Evolutionary conservation across 768 basidiomycete species (phyloP), one percentile per base, ranked within the genome.

Genomic region (Hypholoma fasciculare): DNA sequence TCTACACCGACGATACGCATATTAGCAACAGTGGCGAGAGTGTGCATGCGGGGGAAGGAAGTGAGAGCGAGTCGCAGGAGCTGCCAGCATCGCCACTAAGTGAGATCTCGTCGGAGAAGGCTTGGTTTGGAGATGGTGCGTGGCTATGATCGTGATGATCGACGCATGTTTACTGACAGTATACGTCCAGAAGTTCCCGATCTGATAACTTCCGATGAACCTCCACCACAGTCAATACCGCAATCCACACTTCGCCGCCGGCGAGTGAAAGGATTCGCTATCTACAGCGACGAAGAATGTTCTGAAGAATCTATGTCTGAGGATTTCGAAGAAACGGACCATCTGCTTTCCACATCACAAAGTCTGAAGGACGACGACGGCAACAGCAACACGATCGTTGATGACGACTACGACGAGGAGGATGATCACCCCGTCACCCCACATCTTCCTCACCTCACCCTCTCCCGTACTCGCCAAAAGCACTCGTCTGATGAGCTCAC

Each of bases 261-360:
- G 26, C 65, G 73, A 36, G 57, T 73, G 5, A 72, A 68, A 26
- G 78, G 78, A 2, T 83, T 81, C 61, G 51, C 57, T 2, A 64
- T 82, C 44, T 71, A 77, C 61, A 77, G 81, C 1, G 82, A 81
- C 57, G 76, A 76, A 38, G 77, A 56, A 30, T 56, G 46, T 23
- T 7, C 13, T 14, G 39, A 37, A 1, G 56, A 26, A 4, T 57
- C 56, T 0, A n/a, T n/a, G 13, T 56, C 55, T 27, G 56, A 43
- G 23, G 51, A 16, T 14, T 42, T 20, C 23, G 43, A 48, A 34
- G 56, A 49, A 11, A n/a, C 23, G 19, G 56, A 50, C 14, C 46
- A n/a, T 13, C 49, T 43, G 3, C 26, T 57, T 3, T 37, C 48
- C 3, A 38, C 48, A 14, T 44, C 48, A 7, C 49, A 57, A 19